Evolutionary conservation across 768 basidiomycete species (phyloP), one percentile per base, ranked within the genome.

Genomic region (Xerocomus spinulosus): DNA sequence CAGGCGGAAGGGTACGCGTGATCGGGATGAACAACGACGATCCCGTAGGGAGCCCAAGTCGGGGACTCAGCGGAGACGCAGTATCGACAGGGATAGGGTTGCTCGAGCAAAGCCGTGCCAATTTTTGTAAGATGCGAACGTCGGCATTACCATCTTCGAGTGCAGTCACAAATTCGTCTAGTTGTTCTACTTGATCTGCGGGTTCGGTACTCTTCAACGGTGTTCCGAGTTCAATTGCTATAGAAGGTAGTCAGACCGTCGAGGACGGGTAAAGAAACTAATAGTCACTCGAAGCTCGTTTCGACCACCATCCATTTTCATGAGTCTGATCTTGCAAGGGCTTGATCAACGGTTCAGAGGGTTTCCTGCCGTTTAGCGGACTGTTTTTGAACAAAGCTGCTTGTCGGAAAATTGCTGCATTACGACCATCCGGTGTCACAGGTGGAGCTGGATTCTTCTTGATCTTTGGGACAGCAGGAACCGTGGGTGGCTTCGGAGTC

Each of bases 301-400:
- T 89, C 52, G 81, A 62, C 91, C 92, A 93, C 92, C 92, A 94
- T 7, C 80, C 80, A 18, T 80, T 82, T 58, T 87, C 83, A 56
- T 83, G 80, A 50, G 75, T 82, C 53, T 77, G 73, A 45, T 78
- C 82, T 50, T 83, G 80, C 49, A 88, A 65, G 18, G 83, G 81
- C 54, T 87, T 82, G 56, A 90, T 68, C 58, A 92, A 67, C 15
- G 81, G 78, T n/a, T 80, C 69, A 20, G 76, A 59, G 25, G 67
- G 70, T 23, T 69, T 65, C 44, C 70, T 75, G 52, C 75, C 77
- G 44, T 77, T 72, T 30, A 76, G 76, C 12, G 92, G 91, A 56
- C 89, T 93, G 57, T 93, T 86, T 61, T 82, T 75, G 70, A 92
- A 93, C 55, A 83, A 67, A 13, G 87, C 85, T 9, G 86, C 87